Percentiles rank a stretch among this genome's conserved stretches.
Evolutionary conservation across 139 green algal genomes (phyloP).

Genomic region (Ulvella scutata): DNA sequence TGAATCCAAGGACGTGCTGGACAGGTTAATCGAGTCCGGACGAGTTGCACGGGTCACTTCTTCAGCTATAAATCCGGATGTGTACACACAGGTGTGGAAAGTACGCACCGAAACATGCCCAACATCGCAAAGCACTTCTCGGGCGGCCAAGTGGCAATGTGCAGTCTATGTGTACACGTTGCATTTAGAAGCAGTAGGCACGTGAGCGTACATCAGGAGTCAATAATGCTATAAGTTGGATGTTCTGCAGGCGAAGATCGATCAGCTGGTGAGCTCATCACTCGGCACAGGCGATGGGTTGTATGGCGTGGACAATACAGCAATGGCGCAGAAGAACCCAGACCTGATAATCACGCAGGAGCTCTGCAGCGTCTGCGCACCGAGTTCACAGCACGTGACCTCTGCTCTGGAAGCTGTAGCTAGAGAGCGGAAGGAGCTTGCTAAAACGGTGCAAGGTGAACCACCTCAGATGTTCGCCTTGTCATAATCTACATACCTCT

Average conservation of each 20-base stretch:
- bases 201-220: no score
- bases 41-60: not conserved
- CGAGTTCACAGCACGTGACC: not conserved
- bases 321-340: not conserved
- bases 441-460: no score
- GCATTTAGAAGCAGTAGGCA: no score
- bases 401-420: not conserved
- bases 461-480: no score
- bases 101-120: no score
- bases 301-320: not conserved
- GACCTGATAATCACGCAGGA: not conserved
- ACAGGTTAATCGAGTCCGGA: not conserved
- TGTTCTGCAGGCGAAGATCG: not conserved
- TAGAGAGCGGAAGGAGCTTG: no score
- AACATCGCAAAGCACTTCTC: no score
- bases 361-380: not conserved
- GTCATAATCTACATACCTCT: no score
- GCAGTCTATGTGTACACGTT: no score
- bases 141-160: no score
- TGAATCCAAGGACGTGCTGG: not conserved
- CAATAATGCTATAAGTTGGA: no score
- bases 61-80: not conserved
- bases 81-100: constrained; percentile 2
- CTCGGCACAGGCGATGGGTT: not conserved
- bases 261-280: not conserved